Evolutionary conservation across 1,139 yeast species (phyloP).

Genomic region (Yamadazyma triangularis): DNA sequence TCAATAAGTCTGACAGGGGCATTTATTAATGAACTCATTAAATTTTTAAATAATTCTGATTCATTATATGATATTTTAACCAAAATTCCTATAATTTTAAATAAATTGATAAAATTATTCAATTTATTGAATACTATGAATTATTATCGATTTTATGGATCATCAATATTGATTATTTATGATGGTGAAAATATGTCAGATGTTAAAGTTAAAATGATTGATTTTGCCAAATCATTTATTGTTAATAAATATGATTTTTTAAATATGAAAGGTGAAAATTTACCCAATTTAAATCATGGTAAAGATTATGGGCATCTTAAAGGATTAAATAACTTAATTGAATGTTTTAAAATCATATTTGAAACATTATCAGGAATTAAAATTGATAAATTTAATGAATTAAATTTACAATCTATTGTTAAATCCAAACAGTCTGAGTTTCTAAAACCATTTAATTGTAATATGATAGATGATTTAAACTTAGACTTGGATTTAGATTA

Average conservation of each 20-base stretch:
- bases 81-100: slow-evolving; percentile 65
- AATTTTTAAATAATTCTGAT: slow-evolving; percentile 76
- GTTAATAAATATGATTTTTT: slow-evolving; percentile 39
- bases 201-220: slow-evolving; percentile 71
- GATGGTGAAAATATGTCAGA: slow-evolving; percentile 51
- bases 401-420: slow-evolving; percentile 9
- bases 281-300: slow-evolving; percentile 9
- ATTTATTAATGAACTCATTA: slow-evolving; percentile 67
- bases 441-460: slow-evolving; percentile 4
- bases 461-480: slow-evolving; percentile 2
- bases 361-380: slow-evolving; percentile 33
- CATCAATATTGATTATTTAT: slow-evolving; percentile 82
- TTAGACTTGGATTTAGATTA: slow-evolving; percentile 1
- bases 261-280: slow-evolving; percentile 24
- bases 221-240: slow-evolving; percentile 67
- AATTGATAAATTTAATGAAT: slow-evolving; percentile 2
- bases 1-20: slow-evolving; percentile 64
- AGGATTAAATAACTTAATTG: slow-evolving; percentile 68
- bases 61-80: slow-evolving; percentile 52
- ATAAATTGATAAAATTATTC: slow-evolving; percentile 55
- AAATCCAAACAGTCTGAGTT: slow-evolving; percentile 17
- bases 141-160: slow-evolving; percentile 92
- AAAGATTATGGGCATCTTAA: slow-evolving; percentile 77
- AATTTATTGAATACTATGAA: slow-evolving; percentile 49
- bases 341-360: slow-evolving; percentile 57